These are phyloP conservation scores for Alternaria gansuensis DNA, from an alignment of 2,329 filamentous ascomycete genomes.

Conservation along the genomic window DNA sequence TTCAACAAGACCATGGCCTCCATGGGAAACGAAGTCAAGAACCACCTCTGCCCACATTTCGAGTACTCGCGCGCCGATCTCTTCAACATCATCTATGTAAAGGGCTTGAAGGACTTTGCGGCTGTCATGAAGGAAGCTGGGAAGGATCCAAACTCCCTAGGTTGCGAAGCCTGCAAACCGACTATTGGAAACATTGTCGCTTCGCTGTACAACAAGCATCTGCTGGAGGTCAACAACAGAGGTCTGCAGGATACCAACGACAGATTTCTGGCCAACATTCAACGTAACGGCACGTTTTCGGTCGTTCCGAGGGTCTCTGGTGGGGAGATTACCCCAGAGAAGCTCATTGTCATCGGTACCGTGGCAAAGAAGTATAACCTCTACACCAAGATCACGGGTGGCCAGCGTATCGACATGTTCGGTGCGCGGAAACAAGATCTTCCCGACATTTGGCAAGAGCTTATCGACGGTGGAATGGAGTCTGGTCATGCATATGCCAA, in stretches of 20 bases:
- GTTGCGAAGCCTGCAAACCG: constrained; percentile 89
- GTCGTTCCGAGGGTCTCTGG: constrained; percentile 84
- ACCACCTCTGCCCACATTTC: constrained; percentile 86
- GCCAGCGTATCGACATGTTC: constrained; percentile 92
- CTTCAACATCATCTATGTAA: constrained; percentile 89
- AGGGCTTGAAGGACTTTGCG: constrained; percentile 74
- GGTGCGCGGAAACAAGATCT: constrained; percentile 89
- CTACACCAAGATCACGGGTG: constrained; percentile 92
- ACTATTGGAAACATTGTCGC: constrained; percentile 81
- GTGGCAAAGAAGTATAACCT: constrained; percentile 85
- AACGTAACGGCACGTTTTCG: constrained; percentile 89
- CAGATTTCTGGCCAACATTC: constrained; percentile 85
- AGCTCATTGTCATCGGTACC: constrained; percentile 81
- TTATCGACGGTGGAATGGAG: constrained; percentile 87
- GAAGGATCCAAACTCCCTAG: constrained; percentile 73
- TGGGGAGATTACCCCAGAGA: constrained; percentile 88
- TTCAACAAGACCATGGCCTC: constrained; percentile 88
- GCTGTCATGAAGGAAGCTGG: constrained; percentile 83
- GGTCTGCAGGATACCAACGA: constrained; percentile 93
- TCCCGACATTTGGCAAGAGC: constrained; percentile 78
- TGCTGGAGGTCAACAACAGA: constrained; percentile 74
- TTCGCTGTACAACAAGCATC: constrained; percentile 82
- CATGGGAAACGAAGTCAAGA: constrained; percentile 87
- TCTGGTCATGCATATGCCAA: constrained; percentile 92
- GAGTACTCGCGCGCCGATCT: constrained; percentile 83